Evolutionary conservation across 257 asterid species (phyloP), one percentile per base, ranked within the genome.

Genomic region (Nicotiana obtusifolia): DNA sequence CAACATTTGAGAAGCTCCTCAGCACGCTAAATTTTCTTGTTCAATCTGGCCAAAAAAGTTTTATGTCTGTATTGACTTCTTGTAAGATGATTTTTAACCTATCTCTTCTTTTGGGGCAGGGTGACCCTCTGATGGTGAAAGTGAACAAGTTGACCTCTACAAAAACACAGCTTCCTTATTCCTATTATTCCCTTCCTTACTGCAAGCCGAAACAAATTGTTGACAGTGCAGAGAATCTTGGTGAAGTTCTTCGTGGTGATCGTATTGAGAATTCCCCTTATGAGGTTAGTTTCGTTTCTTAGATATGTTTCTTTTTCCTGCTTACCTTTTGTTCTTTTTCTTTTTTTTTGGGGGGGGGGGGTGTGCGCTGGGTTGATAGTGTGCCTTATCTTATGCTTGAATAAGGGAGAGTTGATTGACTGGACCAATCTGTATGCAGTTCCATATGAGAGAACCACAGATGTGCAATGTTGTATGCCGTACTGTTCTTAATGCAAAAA

Each of bases 171-270:
- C 90, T 87, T 73, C 88, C 88, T 41, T 80, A 84, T 61, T 86
- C 86, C 57, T 86, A 86, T 81, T 88, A 88, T 80, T 83, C 91
- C 81, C 87, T 88, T 49, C 89, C 88, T 79, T 84, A 84, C 22
- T 88, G 91, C 65, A 31, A 41, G 49, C 91, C 91, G 10, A 54
- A 77, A 7, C 71, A 64, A 62, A 83, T 88, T 84, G 82, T 88
- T 85, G 89, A 84, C 84, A 83, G 87, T 76, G 87, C 89, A 69
- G 90, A 88, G 84, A 83, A 81, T 80, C 87, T 80, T 83, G 88
- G 88, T 64, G 90, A 88, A 84, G 91, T 88, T 57, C 88, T 86
- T 84, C 91, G 89, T 57, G 91, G 91, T 82, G 91, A 88, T 79
- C 91, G 89, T 44, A 88, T 88, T 81, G 91, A 88, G 71, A 88